Base-by-base conservation (phyloP, 495 filamentous ascomycete genomes). In the Astrothelium subdiscretum region DNA sequence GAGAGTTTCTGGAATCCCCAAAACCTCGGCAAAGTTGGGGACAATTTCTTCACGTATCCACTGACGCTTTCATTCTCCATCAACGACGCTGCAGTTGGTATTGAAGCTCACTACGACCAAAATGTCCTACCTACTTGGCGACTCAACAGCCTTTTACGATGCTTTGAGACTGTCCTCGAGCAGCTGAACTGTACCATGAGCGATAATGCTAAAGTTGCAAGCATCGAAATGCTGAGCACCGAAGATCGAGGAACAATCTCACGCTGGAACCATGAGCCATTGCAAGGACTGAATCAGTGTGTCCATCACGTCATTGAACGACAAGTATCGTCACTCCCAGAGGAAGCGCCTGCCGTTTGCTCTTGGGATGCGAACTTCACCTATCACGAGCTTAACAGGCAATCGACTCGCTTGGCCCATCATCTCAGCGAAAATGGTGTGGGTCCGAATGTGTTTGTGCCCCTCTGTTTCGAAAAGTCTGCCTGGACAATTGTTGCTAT, bases 311-410 rank as follows among this genome's bases (percentile, higher is more conserved):
- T 76, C 10, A 63, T 82, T 10, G 65, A 72, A 10, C 73, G 77
- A 27, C 75, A 75, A 63, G 75, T 69, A 1, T 65, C 65, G 15
- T 62, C 68, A 10, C 67, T 69, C 11, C 78, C 78, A 0, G 66
- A 75, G 32, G 59, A 71, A 24, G 60, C 71, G 31, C 65, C 64
- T 10, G 80, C 80, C 1, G 68, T 83, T 22, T 69, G 64, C 24
- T 71, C 74, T 24, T 79, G 79, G 76, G 83, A 85, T 69, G 78
- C 73, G 0, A 70, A 65, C 8, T 72, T 81, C 15, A 82, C 74
- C 1, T 84, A 84, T 63, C 71, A 68, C 2, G 75, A 80, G 54
- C 71, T 85, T 8, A 75, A 82, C 31, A 65, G 75, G 3, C 64
- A 76, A 12, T 77, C 81, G 5, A 72, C 73, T 2, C 71, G 71